Evolutionary conservation across 208 protist genomes (phyloP).

Genomic region (Herpetomonas muscarum): DNA sequence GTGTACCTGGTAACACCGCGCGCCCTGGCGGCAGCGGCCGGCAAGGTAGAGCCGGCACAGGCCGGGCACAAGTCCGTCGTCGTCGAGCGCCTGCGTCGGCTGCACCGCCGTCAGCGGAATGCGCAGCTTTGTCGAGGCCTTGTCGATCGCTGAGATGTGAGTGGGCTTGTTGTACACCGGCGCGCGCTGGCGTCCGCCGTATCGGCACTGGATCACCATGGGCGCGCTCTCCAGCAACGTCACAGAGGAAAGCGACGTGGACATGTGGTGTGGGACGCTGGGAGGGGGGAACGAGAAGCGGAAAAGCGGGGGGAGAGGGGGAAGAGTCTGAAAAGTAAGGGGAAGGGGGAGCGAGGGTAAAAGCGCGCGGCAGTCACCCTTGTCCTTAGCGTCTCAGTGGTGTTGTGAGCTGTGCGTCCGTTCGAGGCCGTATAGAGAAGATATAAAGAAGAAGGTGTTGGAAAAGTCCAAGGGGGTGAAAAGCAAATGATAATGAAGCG

Average conservation of each 20-base stretch:
- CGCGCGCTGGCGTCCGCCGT: not conserved
- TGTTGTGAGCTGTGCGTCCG: too few relatives aligned
- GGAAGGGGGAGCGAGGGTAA: too few relatives aligned
- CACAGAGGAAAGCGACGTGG: conserved; percentile 3
- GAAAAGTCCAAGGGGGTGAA: conserved; percentile 4
- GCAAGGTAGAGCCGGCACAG: conserved; percentile 79
- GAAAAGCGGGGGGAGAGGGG: too few relatives aligned
- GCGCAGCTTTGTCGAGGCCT: conserved; percentile 73
- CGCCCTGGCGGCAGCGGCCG: conserved; percentile 65
- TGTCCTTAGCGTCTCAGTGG: too few relatives aligned
- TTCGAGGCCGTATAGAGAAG: too few relatives aligned
- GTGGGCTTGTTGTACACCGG: not conserved
- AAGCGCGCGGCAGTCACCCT: too few relatives aligned
- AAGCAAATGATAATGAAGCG: conserved; percentile 6
- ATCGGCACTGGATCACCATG: not conserved
- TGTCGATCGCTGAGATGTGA: conserved; percentile 71
- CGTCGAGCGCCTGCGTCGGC: conserved; percentile 67
- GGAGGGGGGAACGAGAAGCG: too few relatives aligned
- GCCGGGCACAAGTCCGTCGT: conserved; percentile 74
- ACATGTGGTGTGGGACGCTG: not conserved
- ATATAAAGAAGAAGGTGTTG: conserved; percentile 8
- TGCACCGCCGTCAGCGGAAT: conserved; percentile 63
- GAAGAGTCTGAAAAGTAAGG: too few relatives aligned
- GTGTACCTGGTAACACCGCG: conserved; percentile 82
- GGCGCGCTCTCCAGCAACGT: not conserved